Evolutionary conservation across 2,329 filamentous ascomycete species (phyloP).

Genomic region (Fusarium siculi): DNA sequence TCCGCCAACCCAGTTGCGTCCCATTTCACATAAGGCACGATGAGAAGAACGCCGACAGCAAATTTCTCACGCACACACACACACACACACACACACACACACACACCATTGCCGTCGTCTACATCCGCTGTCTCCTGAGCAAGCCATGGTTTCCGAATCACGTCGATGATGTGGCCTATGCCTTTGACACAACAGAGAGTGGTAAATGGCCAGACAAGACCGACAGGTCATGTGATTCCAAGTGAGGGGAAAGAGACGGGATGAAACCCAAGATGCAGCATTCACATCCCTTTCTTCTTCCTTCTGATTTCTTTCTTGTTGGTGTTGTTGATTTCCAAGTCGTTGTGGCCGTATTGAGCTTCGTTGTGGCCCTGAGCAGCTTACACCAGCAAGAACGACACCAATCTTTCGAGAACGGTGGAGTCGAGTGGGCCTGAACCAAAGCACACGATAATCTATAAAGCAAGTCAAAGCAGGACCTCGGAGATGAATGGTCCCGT

Average conservation of each 20-base stretch:
- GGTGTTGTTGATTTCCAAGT: conserved; percentile 4
- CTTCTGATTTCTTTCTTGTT: conserved; percentile 13
- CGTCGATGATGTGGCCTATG: conserved; percentile 43
- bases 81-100: conserved; percentile 5
- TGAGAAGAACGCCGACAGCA: conserved; percentile 12
- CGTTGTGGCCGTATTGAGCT: neutral
- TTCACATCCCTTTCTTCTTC: conserved; percentile 23
- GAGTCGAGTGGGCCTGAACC: conserved; percentile 21
- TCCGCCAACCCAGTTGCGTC: conserved; percentile 13
- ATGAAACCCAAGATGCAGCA: conserved; percentile 40
- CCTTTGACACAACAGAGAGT: conserved; percentile 28
- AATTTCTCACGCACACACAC: neutral
- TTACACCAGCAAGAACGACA: neutral
- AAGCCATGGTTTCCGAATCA: conserved; percentile 34
- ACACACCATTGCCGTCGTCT: conserved; percentile 10
- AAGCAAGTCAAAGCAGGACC: conserved; percentile 16
- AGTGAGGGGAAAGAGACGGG: conserved; percentile 47
- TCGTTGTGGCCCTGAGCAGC: conserved; percentile 18
- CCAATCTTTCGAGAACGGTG: conserved; percentile 14
- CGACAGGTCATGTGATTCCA: conserved; percentile 46
- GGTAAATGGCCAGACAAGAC: conserved; percentile 37
- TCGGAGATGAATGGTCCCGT: neutral
- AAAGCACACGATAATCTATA: neutral
- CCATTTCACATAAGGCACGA: conserved; percentile 17
- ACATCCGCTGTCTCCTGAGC: conserved; percentile 14